phyloP scores from a whole-genome alignment of 2,329 filamentous ascomycete species.

The Colletotrichum sp. region DNA sequence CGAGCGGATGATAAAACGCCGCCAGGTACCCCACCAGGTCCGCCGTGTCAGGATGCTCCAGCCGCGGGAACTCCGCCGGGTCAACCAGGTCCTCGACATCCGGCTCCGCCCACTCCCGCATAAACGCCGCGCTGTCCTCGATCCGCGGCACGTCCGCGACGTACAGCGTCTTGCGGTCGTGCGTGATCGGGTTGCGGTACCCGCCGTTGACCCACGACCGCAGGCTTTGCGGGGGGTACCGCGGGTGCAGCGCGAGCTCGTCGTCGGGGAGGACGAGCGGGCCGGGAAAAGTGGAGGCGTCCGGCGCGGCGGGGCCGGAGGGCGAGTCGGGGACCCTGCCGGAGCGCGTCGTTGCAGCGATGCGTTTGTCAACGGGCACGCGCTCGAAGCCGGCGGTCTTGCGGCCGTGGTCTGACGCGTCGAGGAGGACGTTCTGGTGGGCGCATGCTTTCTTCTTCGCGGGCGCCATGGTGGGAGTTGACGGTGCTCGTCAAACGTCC shows the following conservation, averaged over 20 bases:
- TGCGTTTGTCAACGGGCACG: constrained; percentile 27
- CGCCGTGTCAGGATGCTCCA: constrained; percentile 26
- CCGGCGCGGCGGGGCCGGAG: constrained; percentile 12
- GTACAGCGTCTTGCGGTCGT: constrained; percentile 55
- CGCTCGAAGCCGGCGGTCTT: constrained; percentile 30
- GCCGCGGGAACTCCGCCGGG: constrained; percentile 5
- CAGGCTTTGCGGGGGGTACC: constrained; percentile 55
- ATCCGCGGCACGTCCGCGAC: constrained; percentile 52
- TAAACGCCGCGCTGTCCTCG: constrained; percentile 33
- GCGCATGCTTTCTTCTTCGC: not conserved
- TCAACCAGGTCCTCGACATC: not conserved
- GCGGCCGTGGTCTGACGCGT: not conserved
- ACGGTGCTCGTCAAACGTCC: not conserved
- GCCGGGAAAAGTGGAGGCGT: constrained; percentile 53
- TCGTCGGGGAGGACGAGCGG: constrained; percentile 66
- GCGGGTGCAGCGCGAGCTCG: constrained; percentile 58
- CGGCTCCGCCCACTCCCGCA: constrained; percentile 48
- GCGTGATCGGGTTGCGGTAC: constrained; percentile 54
- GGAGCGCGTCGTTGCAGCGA: constrained; percentile 31
- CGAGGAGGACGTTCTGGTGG: not conserved
- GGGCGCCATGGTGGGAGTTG: not conserved
- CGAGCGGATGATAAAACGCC: constrained; percentile 59
- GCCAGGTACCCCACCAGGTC: constrained; percentile 41
- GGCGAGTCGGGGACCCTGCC: constrained; percentile 25
- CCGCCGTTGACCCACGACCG: constrained; percentile 51